These are phyloP conservation scores for Leptodermis oblonga DNA, from an alignment of 257 asterid genomes.

Conservation along the genomic window DNA sequence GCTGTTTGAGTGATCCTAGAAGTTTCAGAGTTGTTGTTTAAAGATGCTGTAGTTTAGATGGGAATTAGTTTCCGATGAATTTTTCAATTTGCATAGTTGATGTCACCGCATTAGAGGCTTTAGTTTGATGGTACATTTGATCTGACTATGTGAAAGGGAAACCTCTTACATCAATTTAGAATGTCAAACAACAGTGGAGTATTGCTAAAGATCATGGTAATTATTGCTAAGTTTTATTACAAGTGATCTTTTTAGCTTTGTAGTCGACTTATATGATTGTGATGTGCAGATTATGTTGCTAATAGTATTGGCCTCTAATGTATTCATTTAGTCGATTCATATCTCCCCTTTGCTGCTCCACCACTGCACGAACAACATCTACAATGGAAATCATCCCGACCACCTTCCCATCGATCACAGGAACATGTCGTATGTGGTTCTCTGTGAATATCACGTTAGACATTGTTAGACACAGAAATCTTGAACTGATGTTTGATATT, in stretches of 20 bases:
- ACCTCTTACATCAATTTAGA: not conserved
- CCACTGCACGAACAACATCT: constrained; percentile 68
- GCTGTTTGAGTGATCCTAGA: not conserved
- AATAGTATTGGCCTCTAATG: constrained; percentile 62
- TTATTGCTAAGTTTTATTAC: not conserved
- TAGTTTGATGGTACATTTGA: not conserved
- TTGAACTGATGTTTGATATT: not conserved
- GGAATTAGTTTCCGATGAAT: not conserved
- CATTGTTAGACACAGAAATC: not conserved
- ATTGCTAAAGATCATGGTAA: not conserved
- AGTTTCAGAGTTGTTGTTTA: not conserved
- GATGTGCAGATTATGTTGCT: not conserved
- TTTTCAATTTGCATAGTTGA: not conserved
- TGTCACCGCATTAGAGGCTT: not conserved
- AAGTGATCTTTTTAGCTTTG: not conserved
- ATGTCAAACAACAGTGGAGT: not conserved
- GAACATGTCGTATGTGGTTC: constrained; percentile 67
- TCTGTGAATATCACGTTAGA: constrained; percentile 33
- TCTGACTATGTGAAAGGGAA: not conserved
- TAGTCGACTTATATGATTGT: not conserved
- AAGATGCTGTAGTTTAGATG: not conserved
- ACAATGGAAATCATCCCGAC: constrained; percentile 69
- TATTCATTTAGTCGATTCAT: constrained; percentile 53
- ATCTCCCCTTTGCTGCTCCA: constrained; percentile 65
- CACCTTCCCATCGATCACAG: constrained; percentile 75